Base-by-base conservation (phyloP, 2,329 filamentous ascomycete species). In the Achaetomium macrosporum region DNA sequence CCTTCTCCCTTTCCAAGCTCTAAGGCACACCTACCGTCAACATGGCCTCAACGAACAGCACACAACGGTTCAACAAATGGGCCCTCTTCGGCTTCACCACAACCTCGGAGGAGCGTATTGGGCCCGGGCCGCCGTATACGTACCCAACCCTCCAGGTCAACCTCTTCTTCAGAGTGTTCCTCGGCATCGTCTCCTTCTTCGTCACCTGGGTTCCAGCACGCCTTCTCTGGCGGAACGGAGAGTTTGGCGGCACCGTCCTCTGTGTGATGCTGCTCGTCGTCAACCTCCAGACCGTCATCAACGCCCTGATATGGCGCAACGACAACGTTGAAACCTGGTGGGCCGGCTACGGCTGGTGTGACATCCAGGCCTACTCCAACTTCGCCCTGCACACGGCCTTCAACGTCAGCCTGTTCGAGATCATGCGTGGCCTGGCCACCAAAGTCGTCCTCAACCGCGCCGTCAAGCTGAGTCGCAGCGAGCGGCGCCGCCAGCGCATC, bases 261-360 rank as follows among this genome's bases (percentile, higher is more conserved):
- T 74, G 81, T 57, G 49, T 66, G 60, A 71, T 68, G 51, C 68
- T 76, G 55, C 67, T 73, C 51, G 19, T 76, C 48, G 62, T 72
- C 61, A 80, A 80, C 65, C n/a, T 75, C 40, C 62, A 75, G 50
- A 76, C 74, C 44, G 63, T 77, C 50, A 30, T 77, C 67, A 78
- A 77, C 65, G 66, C 77, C 1, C 67, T 78, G 25, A 69, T 81
- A 57, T 83, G 80, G 80, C 72, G 67, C 54, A 64, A 75, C 61
- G 70, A 83, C 61, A 65, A 81, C 62, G 72, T 76, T 53, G 61
- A 60, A 31, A 57, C 55, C 33, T 83, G 79, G 79, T 81, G 70
- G 68, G 64, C 69, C 2, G 80, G 79, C 47, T 63, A 68, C 20
- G 77, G 76, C 16, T 72, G 77, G 65, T 83, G 80, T 60, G 79